These are phyloP conservation scores for Euphorbia peplus DNA, from an alignment of 345 rosid species.

Conservation along the genomic window DNA sequence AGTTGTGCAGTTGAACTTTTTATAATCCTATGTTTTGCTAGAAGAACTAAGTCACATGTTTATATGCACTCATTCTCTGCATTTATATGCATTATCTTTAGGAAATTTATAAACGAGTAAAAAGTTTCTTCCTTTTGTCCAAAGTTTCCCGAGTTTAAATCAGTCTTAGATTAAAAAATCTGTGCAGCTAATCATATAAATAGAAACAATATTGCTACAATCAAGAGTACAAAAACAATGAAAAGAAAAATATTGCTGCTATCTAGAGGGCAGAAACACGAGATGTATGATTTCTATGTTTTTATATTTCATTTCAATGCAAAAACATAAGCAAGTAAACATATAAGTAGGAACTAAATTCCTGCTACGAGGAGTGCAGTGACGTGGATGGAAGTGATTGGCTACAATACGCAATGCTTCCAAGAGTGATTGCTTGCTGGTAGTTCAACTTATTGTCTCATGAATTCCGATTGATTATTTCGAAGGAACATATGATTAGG, in stretches of 20 bases:
- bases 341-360: background rate
- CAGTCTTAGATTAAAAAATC: too few relatives aligned
- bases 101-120: background rate
- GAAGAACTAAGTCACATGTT: background rate
- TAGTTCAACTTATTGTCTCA: background rate
- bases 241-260: background rate
- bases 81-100: background rate
- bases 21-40: slow-evolving; percentile 12
- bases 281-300: too few relatives aligned
- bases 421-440: background rate
- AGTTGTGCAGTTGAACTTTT: slow-evolving; percentile 13
- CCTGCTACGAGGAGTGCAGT: background rate
- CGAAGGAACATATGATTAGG: background rate
- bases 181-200: background rate
- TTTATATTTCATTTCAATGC: background rate
- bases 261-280: background rate
- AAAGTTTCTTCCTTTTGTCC: background rate
- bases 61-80: background rate
- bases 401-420: slow-evolving; percentile 2
- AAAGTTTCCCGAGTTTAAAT: background rate
- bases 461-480: background rate
- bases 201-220: background rate
- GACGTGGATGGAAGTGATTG: background rate
- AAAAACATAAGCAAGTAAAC: background rate
- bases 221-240: background rate